phyloP scores from a whole-genome alignment of 805 yeast species.

The Lachancea meyersii region DNA sequence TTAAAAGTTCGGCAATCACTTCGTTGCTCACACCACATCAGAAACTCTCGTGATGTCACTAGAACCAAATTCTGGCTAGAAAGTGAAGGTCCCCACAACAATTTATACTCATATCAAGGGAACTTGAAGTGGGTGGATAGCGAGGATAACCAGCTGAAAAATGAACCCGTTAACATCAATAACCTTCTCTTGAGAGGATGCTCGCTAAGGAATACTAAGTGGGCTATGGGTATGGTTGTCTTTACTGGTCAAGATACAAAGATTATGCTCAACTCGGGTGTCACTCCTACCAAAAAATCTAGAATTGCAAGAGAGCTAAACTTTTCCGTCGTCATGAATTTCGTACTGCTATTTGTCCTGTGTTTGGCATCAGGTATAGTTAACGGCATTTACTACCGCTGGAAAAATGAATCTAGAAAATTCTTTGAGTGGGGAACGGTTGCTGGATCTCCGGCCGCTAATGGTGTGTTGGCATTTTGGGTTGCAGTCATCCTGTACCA shows the following conservation, averaged over 20 bases:
- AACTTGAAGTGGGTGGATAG: conserved; percentile 47
- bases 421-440: conserved; percentile 65
- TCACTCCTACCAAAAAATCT: conserved; percentile 71
- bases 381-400: conserved; percentile 59
- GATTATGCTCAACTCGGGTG: conserved; percentile 74
- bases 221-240: conserved; percentile 72
- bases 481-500: conserved; percentile 73
- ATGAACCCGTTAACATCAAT: conserved; percentile 65
- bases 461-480: conserved; percentile 67
- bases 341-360: conserved; percentile 52
- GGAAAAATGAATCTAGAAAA: conserved; percentile 45
- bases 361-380: conserved; percentile 67
- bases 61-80: conserved; percentile 61
- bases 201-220: conserved; percentile 70
- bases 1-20: conserved; percentile 70
- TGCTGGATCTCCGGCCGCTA: conserved; percentile 57
- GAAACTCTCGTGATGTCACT: conserved; percentile 44
- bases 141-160: conserved; percentile 23
- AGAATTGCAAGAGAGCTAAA: conserved; percentile 69
- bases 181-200: conserved; percentile 71
- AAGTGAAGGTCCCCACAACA: conserved; percentile 79
- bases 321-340: conserved; percentile 61
- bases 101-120: conserved; percentile 71
- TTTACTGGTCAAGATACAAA: conserved; percentile 78
- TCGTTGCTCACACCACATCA: conserved; percentile 49